Base-by-base conservation (phyloP, 371 early-diverging fungal genomes). In the Amoeboaphelidium protococcarum region DNA sequence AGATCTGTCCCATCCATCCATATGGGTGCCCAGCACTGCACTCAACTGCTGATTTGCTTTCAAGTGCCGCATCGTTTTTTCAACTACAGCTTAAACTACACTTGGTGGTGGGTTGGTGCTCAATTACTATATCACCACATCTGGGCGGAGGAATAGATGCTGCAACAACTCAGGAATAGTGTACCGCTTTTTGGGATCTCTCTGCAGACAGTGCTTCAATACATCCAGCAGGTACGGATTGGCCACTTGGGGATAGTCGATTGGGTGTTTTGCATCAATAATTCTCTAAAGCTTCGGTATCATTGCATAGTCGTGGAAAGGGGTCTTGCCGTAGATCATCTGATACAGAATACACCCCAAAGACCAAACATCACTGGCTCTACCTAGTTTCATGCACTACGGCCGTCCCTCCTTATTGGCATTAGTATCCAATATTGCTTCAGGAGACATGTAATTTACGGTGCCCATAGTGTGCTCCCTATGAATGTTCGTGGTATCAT, bases 391-490 rank as follows among this genome's bases (percentile, higher is more conserved):
- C 21, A 26, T 31, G 6, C n/a, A n/a, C n/a, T 2, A 20, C 1
- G n/a, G 52, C n/a, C 50, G 50, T 46, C 60, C 45, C 13, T 51
- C 51, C 37, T 58, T 50, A 46, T 54, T 58, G 23, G 49, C 56
- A 16, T 53, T 57, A 42, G 53, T 49, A n/a, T 54, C 56, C 16
- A 24, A 56, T 22, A 88, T 63, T 0, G 88, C 75, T 62, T 98
- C 98, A 0, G 98, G 98, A 0, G 95, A 71, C 87, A 95, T 94
- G 60, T 96, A 98, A 54, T 91, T 91, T 16, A 87, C 59, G 0
- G 98, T 98, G 0, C 98, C 98, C 12, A 78, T 63, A 60, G 66
- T 42, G 24, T 27, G 66, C 42, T 89, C 88, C 2, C 86, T 64
- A 26, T 84, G 74, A 43, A 95, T 79, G 50, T 86, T 87, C 13